Conservation (phyloP, 2,329 filamentous ascomycete genomes). For the Pseudopyrenochaeta lycopersici region DNA sequence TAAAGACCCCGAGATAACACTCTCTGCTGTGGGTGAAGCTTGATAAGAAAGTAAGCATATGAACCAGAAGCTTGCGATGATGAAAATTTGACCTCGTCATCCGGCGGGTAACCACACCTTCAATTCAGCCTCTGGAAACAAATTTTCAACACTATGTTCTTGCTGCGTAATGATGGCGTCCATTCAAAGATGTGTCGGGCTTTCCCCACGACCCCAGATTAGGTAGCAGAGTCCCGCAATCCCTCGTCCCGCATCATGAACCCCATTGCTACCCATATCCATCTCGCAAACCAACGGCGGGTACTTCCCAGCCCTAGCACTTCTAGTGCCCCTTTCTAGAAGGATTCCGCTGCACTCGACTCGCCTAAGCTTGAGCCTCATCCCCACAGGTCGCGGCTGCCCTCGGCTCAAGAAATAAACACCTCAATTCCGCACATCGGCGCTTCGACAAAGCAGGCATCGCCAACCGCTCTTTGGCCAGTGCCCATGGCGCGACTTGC, state of each 20-base stretch:
- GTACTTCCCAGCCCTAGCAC: slow-evolving; percentile 6
- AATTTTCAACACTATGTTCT: background rate
- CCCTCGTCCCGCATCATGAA: slow-evolving; percentile 2
- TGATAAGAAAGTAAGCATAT: slow-evolving; percentile 1
- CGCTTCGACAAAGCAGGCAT: background rate
- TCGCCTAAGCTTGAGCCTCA: slow-evolving; percentile 21
- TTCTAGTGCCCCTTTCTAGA: slow-evolving; percentile 19
- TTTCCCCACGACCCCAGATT: slow-evolving; percentile 8
- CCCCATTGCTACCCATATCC: slow-evolving; percentile 4
- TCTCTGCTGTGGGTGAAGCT: background rate
- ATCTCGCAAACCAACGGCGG: slow-evolving; percentile 20
- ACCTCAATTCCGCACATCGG: slow-evolving; percentile 9
- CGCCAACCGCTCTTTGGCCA: slow-evolving; percentile 13
- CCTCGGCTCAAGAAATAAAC: slow-evolving; percentile 21
- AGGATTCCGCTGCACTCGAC: slow-evolving; percentile 11
- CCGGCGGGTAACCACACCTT: background rate
- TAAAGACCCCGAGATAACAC: slow-evolving; percentile 6
- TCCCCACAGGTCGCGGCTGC: slow-evolving; percentile 18
- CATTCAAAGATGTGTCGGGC: background rate
- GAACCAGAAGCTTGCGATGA: too few relatives aligned
- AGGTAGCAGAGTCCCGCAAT: background rate
- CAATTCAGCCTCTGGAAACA: background rate
- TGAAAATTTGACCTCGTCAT: background rate
- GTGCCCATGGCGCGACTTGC: slow-evolving; percentile 8
- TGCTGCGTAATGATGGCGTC: background rate